phyloP scores from a whole-genome alignment of 1,284 basidiomycete genomes.

The Meira nashicola region DNA sequence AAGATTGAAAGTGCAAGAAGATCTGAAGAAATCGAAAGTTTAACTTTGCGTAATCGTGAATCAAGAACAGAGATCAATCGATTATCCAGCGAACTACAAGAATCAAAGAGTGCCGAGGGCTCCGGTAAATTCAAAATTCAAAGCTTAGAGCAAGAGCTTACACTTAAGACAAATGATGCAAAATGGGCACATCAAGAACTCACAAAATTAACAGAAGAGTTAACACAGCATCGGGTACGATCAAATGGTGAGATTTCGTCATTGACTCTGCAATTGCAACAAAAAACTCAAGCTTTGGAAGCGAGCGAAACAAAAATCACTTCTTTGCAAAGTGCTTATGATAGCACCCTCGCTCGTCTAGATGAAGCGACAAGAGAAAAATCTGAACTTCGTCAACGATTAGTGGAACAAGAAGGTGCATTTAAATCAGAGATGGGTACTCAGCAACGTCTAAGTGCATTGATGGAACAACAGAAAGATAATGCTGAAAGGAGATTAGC shows the following conservation, averaged over 20 bases:
- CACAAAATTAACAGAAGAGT: conserved; percentile 28
- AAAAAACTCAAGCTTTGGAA: conserved; percentile 63
- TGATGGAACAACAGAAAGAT: conserved; percentile 77
- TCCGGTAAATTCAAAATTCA: conserved; percentile 69
- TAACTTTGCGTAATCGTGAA: conserved; percentile 29
- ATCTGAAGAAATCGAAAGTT: conserved; percentile 32
- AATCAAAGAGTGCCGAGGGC: conserved; percentile 35
- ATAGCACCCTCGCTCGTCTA: conserved; percentile 64
- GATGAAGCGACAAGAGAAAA: conserved; percentile 61
- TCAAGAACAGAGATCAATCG: conserved; percentile 36
- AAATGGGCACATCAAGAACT: conserved; percentile 58
- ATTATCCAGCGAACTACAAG: conserved; percentile 35
- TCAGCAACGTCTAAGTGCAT: conserved; percentile 65
- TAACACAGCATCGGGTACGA: conserved; percentile 26
- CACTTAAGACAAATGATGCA: conserved; percentile 66
- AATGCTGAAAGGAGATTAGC: conserved; percentile 73
- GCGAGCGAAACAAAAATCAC: conserved; percentile 65
- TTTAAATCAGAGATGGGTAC: conserved; percentile 70
- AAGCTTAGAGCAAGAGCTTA: conserved; percentile 70
- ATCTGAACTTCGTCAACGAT: conserved; percentile 55
- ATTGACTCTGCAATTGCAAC: conserved; percentile 69
- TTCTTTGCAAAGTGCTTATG: conserved; percentile 66
- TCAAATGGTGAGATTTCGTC: conserved; percentile 54
- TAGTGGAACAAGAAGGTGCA: conserved; percentile 69
- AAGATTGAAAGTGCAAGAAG: conserved; percentile 36